Evolutionary conservation across 352 stramenopile species (phyloP).

Genomic region (Pythium aristosporum): DNA sequence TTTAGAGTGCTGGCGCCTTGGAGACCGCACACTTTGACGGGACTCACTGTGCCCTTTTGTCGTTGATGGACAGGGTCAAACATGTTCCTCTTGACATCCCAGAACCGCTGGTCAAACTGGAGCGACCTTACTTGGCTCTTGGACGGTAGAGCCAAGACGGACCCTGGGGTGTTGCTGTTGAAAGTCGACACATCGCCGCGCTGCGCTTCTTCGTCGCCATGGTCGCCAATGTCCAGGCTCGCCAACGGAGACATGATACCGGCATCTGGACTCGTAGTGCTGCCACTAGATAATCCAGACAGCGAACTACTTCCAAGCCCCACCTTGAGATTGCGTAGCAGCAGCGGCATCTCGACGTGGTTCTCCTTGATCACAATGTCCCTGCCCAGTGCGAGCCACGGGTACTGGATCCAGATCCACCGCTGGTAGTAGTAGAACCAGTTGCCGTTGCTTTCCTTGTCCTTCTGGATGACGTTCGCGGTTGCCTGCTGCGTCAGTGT

Average conservation of each 20-base stretch:
- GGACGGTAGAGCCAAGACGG: neutral
- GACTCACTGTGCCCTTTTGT: constrained; percentile 41
- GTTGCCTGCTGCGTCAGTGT: constrained; percentile 27
- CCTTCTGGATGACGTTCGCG: constrained; percentile 29
- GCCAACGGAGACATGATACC: constrained; percentile 1
- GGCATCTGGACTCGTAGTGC: neutral
- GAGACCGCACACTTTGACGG: constrained; percentile 41
- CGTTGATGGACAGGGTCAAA: constrained; percentile 40
- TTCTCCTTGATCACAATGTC: constrained; percentile 62
- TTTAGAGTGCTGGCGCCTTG: constrained; percentile 46
- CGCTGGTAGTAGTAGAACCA: constrained; percentile 90
- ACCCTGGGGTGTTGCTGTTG: constrained; percentile 2
- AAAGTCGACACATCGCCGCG: constrained; percentile 1
- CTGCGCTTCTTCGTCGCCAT: constrained; percentile 12
- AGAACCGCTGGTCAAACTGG: constrained; percentile 61
- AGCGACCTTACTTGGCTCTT: constrained; percentile 5
- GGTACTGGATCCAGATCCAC: constrained; percentile 93
- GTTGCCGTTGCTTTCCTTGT: constrained; percentile 52
- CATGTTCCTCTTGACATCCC: constrained; percentile 71
- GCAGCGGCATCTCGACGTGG: constrained; percentile 27
- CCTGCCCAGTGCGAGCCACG: constrained; percentile 86
- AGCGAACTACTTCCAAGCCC: constrained; percentile 1
- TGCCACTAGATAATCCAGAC: neutral
- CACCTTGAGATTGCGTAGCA: neutral
- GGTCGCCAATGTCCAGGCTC: constrained; percentile 3